These are phyloP conservation scores for Yamadazyma trypodendri DNA, from an alignment of 1,139 yeast species.

Conservation along the genomic window DNA sequence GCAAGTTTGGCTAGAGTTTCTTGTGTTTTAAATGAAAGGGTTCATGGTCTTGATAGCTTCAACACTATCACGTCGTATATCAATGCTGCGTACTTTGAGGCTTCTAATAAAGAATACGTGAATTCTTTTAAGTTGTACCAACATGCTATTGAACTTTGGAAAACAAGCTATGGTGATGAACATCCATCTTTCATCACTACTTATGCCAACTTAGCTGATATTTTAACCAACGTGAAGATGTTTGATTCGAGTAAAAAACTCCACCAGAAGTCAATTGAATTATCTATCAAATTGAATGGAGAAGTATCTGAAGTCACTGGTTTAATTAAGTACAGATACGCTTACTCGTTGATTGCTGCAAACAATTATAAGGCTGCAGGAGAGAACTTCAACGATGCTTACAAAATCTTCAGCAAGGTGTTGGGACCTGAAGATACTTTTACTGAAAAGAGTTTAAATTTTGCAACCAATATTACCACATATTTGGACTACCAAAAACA, in stretches of 20 bases:
- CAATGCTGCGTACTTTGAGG: conserved; percentile 74
- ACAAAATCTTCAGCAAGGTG: conserved; percentile 51
- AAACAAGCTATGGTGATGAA: conserved; percentile 48
- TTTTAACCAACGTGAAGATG: conserved; percentile 53
- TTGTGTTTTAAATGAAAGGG: conserved; percentile 72
- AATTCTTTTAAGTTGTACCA: conserved; percentile 64
- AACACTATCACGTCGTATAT: conserved; percentile 72
- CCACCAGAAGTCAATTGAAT: conserved; percentile 45
- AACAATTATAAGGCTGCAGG: conserved; percentile 57
- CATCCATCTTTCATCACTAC: conserved; percentile 74
- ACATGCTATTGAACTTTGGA: conserved; percentile 62
- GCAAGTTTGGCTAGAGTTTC: conserved; percentile 71
- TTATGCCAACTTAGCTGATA: conserved; percentile 61
- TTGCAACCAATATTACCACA: conserved; percentile 52
- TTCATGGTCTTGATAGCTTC: conserved; percentile 74
- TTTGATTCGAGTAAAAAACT: conserved; percentile 40
- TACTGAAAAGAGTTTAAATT: conserved; percentile 62
- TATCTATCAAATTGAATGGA: conserved; percentile 54
- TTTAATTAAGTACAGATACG: conserved; percentile 61
- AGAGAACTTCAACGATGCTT: conserved; percentile 51
- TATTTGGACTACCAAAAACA: conserved; percentile 40
- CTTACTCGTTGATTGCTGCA: conserved; percentile 57
- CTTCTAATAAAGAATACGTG: conserved; percentile 54
- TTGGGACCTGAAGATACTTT: conserved; percentile 64
- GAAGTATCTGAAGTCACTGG: conserved; percentile 58